Conservation (phyloP, 2,329 filamentous ascomycete species). For the Pseudophaeomoniella oleicola region DNA sequence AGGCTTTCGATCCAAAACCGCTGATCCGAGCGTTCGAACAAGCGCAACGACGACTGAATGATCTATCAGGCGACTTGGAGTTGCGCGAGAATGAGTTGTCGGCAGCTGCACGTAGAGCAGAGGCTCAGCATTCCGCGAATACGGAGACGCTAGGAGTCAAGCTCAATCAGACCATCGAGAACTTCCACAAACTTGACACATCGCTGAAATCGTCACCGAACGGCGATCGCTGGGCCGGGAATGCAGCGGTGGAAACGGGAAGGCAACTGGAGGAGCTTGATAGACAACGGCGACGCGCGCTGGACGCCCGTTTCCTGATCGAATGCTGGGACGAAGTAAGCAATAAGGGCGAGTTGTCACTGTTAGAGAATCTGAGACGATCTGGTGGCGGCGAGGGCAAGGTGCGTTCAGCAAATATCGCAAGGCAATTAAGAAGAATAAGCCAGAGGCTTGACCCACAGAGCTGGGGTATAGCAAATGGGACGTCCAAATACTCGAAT, state of each 20-base stretch:
- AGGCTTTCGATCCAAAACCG: constrained; percentile 83
- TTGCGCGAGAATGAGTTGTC: constrained; percentile 81
- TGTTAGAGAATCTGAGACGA: constrained; percentile 76
- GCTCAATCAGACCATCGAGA: constrained; percentile 79
- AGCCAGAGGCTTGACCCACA: constrained; percentile 75
- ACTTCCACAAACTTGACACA: constrained; percentile 79
- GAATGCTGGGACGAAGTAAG: constrained; percentile 95
- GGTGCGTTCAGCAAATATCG: constrained; percentile 85
- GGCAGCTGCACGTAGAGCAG: constrained; percentile 77
- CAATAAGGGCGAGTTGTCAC: constrained; percentile 71
- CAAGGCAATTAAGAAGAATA: constrained; percentile 83
- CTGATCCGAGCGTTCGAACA: constrained; percentile 88
- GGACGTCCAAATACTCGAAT: constrained; percentile 18
- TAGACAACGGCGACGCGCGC: constrained; percentile 72
- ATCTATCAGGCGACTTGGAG: constrained; percentile 62
- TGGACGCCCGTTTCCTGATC: constrained; percentile 89
- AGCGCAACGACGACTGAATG: constrained; percentile 37
- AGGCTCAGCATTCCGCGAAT: constrained; percentile 83
- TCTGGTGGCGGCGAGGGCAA: constrained; percentile 82
- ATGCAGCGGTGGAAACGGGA: constrained; percentile 86
- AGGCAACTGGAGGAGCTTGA: constrained; percentile 89
- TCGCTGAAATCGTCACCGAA: constrained; percentile 45
- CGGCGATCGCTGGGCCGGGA: constrained; percentile 44
- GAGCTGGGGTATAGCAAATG: constrained; percentile 47
- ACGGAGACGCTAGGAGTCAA: constrained; percentile 76